Evolutionary conservation across 2,329 filamentous ascomycete genomes (phyloP).

Genomic region (Thermomyces lanuginosus): DNA sequence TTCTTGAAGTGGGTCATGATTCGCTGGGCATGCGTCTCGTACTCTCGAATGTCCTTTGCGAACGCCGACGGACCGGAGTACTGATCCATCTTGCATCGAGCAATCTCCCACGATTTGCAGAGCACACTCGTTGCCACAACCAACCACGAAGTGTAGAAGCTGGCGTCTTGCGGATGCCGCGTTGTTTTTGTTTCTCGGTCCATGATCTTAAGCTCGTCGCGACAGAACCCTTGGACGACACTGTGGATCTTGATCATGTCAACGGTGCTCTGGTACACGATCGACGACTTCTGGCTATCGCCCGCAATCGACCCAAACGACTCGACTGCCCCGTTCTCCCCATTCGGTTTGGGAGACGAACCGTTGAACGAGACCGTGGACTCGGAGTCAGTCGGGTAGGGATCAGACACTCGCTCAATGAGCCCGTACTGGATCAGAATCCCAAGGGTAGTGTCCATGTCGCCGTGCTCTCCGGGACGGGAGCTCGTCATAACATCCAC

Average conservation of each 20-base stretch:
- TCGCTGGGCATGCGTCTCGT: conserved; percentile 29
- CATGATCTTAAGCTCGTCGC: conserved; percentile 28
- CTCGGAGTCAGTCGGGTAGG: conserved; percentile 10
- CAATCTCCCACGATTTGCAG: conserved; percentile 26
- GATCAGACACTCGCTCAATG: conserved; percentile 25
- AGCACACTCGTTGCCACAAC: conserved; percentile 26
- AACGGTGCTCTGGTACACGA: conserved; percentile 18
- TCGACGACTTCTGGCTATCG: conserved; percentile 20
- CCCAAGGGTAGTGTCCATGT: conserved; percentile 31
- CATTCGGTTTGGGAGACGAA: background rate
- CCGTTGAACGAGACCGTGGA: conserved; percentile 4
- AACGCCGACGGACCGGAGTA: conserved; percentile 15
- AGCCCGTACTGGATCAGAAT: conserved; percentile 31
- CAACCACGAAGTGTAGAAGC: conserved; percentile 29
- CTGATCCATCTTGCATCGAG: conserved; percentile 23
- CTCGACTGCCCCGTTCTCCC: conserved; percentile 11
- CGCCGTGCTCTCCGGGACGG: conserved; percentile 17
- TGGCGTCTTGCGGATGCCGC: conserved; percentile 10
- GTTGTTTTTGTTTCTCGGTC: conserved; percentile 15
- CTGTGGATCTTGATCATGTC: conserved; percentile 33
- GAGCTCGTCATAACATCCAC: conserved; percentile 24
- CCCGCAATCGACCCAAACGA: conserved; percentile 17
- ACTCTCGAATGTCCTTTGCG: conserved; percentile 32
- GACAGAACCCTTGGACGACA: conserved; percentile 32
- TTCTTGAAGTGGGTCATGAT: conserved; percentile 25